Evolutionary conservation across 371 early-diverging fungal species (phyloP).

Genomic region (Apophysomyces ossiformis): DNA sequence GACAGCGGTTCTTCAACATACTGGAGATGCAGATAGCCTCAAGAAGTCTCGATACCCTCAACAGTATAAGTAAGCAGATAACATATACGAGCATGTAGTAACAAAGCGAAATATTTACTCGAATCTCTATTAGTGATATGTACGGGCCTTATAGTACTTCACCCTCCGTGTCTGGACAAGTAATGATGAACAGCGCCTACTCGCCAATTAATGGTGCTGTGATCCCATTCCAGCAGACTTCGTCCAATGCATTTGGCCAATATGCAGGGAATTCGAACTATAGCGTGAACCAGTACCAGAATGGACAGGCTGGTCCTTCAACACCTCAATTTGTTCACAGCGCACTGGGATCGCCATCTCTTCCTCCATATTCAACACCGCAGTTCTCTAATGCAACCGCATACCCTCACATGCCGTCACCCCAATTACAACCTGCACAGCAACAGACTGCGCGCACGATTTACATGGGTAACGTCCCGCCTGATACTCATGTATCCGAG

Average conservation of each 20-base stretch:
- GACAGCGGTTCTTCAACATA: conserved; percentile 23
- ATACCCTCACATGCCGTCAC: conserved; percentile 23
- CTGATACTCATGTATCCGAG: conserved; percentile 66
- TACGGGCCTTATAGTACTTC: conserved; percentile 24
- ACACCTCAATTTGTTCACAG: conserved; percentile 27
- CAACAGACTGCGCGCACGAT: conserved; percentile 65
- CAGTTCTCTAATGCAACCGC: conserved; percentile 27
- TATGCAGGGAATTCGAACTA: conserved; percentile 21
- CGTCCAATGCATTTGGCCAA: conserved; percentile 14
- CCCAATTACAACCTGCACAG: conserved; percentile 24
- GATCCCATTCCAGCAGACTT: conserved; percentile 18
- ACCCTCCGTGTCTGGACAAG: conserved; percentile 19
- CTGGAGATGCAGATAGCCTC: conserved; percentile 18
- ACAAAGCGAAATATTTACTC: no score
- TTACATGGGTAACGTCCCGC: conserved; percentile 78
- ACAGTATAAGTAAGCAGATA: conserved; percentile 22
- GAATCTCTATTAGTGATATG: conserved; percentile 19
- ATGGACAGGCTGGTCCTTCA: conserved; percentile 20
- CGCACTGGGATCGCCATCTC: conserved; percentile 25
- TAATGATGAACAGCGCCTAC: conserved; percentile 33
- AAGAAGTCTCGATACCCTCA: conserved; percentile 24
- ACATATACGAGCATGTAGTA: no score
- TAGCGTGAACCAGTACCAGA: conserved; percentile 24
- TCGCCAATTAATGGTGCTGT: conserved; percentile 20
- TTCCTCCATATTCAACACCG: conserved; percentile 28